Conservation (phyloP, 1,284 basidiomycete species). For the Trichosporon asahii region DNA sequence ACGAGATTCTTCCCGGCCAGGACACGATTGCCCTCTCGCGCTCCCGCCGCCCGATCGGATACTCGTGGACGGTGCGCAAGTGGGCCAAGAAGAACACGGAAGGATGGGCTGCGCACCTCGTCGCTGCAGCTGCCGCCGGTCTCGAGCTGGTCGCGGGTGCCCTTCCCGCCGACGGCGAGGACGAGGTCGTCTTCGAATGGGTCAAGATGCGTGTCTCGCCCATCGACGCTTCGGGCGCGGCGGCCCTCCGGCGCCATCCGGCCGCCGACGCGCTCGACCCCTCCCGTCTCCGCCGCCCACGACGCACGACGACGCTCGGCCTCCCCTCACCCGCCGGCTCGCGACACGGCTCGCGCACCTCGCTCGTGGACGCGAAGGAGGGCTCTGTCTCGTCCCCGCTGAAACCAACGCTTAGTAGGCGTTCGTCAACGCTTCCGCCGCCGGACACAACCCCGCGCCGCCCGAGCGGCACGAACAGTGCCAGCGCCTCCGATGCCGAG, state of each 20-base stretch:
- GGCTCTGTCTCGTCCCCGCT: neutral
- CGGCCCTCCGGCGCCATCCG: conserved; percentile 18
- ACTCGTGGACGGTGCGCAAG: conserved; percentile 74
- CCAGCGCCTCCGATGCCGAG: neutral
- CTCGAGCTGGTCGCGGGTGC: conserved; percentile 36
- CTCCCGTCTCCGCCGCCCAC: neutral
- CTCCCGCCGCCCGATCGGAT: conserved; percentile 52
- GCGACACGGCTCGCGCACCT: conserved; percentile 10
- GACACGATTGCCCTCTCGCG: conserved; percentile 19
- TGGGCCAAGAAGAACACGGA: conserved; percentile 65
- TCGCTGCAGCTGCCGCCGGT: conserved; percentile 43
- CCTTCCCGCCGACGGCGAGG: conserved; percentile 28
- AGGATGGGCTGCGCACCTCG: conserved; percentile 43
- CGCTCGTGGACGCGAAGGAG: neutral
- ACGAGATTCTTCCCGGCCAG: neutral
- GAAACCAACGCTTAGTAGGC: neutral
- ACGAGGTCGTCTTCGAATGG: conserved; percentile 52
- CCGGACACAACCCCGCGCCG: neutral
- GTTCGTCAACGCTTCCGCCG: neutral
- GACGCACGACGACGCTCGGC: neutral
- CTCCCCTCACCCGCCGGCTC: conserved; percentile 8
- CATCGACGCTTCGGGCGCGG: conserved; percentile 12
- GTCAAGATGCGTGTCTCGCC: conserved; percentile 36
- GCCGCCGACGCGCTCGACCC: conserved; percentile 11
- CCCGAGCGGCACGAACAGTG: neutral